These are phyloP conservation scores for Mesotaenium endlicherianum DNA, from an alignment of 139 green algal genomes.

Conservation along the genomic window DNA sequence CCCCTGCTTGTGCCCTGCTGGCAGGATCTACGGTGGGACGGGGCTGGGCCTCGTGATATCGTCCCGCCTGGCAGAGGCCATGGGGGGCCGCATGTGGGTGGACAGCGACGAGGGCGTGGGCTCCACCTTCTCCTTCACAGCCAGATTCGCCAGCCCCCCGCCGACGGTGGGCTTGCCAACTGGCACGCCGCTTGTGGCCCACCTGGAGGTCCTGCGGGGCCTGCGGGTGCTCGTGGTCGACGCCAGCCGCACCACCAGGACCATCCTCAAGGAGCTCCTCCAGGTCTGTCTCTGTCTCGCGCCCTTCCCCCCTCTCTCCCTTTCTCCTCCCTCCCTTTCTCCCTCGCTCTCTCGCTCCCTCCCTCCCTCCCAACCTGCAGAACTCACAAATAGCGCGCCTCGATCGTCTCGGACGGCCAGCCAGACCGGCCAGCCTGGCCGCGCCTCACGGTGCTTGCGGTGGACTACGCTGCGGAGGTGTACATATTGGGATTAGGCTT, in stretches of 20 bases:
- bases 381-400: no score
- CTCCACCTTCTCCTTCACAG: neutral
- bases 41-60: conserved; percentile 13
- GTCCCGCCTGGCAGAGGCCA: neutral
- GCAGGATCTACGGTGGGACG: conserved; percentile 22
- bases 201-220: neutral
- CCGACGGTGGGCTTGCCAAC: neutral
- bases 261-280: neutral
- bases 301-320: no score
- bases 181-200: neutral
- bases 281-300: no score
- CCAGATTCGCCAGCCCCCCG: neutral
- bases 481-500: no score
- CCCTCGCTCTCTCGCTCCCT: no score
- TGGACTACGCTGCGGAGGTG: no score
- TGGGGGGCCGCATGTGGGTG: conserved; percentile 21
- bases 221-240: conserved; percentile 6
- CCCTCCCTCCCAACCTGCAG: no score
- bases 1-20: no score
- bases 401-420: no score
- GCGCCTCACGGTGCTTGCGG: no score
- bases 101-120: neutral
- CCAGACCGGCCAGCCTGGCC: no score
- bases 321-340: no score
- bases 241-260: neutral